phyloP scores from a whole-genome alignment of 148 eudicot species.

The Camellia granthamiana region DNA sequence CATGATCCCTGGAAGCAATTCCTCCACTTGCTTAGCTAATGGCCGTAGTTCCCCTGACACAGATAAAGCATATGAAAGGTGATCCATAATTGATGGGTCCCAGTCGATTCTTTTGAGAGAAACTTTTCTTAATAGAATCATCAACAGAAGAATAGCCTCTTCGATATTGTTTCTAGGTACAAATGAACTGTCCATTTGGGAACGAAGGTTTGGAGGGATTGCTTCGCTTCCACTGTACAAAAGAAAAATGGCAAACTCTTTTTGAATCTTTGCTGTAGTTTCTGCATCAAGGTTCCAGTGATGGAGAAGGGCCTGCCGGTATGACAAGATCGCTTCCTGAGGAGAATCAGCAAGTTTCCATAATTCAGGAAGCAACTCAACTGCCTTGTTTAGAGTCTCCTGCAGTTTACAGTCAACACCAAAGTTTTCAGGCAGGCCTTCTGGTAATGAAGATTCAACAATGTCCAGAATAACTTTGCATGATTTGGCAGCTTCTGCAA shows the following conservation, averaged over 20 bases:
- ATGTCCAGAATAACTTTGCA: slow-evolving; percentile 91
- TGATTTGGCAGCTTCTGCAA: slow-evolving; percentile 94
- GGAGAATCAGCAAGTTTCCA: slow-evolving; percentile 76
- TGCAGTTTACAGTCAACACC: slow-evolving; percentile 80
- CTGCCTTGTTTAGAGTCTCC: slow-evolving; percentile 65
- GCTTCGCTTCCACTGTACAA: slow-evolving; percentile 77
- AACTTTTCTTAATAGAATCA: slow-evolving; percentile 62
- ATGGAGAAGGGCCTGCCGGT: slow-evolving; percentile 70
- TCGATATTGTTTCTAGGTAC: slow-evolving; percentile 77
- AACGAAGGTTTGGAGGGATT: slow-evolving; percentile 51
- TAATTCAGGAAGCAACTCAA: slow-evolving; percentile 82
- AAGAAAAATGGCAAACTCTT: slow-evolving; percentile 87
- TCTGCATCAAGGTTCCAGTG: slow-evolving; percentile 72
- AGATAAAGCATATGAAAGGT: slow-evolving; percentile 75
- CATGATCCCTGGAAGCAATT: slow-evolving; percentile 64
- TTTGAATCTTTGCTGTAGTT: slow-evolving; percentile 64
- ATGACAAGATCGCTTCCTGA: slow-evolving; percentile 61
- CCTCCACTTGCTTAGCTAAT: slow-evolving; percentile 77
- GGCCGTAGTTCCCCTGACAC: slow-evolving; percentile 54
- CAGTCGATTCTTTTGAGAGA: slow-evolving; percentile 55
- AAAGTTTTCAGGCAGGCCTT: slow-evolving; percentile 78
- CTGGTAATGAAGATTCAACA: slow-evolving; percentile 85
- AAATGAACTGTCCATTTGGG: slow-evolving; percentile 62
- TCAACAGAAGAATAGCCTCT: slow-evolving; percentile 79
- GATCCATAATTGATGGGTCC: slow-evolving; percentile 89